These are phyloP conservation scores for Mariannaea sp. DNA, from an alignment of 2,329 filamentous ascomycete genomes.

Conservation along the genomic window DNA sequence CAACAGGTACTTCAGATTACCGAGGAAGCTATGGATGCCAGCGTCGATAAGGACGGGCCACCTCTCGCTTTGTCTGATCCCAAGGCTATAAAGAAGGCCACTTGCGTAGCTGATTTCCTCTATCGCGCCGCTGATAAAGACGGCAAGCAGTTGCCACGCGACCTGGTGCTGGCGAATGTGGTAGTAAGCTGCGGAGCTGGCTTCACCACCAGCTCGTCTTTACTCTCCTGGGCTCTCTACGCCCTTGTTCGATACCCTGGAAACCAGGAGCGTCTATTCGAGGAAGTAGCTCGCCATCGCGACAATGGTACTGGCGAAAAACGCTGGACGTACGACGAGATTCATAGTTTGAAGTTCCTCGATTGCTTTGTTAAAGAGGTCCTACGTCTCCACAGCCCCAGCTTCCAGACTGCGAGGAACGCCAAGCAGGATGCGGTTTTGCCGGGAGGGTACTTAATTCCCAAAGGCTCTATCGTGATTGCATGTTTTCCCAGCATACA, in stretches of 20 bases:
- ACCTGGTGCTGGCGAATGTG: not conserved
- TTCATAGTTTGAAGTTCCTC: not conserved
- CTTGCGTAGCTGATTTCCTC: slow-evolving; percentile 1
- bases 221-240: not conserved
- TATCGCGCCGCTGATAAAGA: not conserved
- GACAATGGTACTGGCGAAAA: not conserved
- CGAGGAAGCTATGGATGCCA: not conserved
- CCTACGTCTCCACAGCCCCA: not conserved
- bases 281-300: not conserved
- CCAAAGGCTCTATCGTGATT: not conserved
- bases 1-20: not conserved
- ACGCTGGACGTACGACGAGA: not conserved
- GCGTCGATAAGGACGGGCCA: not conserved
- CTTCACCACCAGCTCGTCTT: not conserved
- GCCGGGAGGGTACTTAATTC: not conserved
- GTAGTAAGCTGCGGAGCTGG: not conserved
- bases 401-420: slow-evolving; percentile 1
- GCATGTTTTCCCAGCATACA: not conserved
- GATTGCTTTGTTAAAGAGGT: slow-evolving; percentile 1
- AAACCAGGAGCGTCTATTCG: not conserved
- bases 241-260: not conserved
- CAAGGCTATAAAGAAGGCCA: not conserved
- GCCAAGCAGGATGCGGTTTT: not conserved
- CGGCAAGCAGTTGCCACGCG: not conserved
- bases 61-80: not conserved